Evolutionary conservation across 164 flowering plant genomes (phyloP).

Genomic region (Echeveria elegans): DNA sequence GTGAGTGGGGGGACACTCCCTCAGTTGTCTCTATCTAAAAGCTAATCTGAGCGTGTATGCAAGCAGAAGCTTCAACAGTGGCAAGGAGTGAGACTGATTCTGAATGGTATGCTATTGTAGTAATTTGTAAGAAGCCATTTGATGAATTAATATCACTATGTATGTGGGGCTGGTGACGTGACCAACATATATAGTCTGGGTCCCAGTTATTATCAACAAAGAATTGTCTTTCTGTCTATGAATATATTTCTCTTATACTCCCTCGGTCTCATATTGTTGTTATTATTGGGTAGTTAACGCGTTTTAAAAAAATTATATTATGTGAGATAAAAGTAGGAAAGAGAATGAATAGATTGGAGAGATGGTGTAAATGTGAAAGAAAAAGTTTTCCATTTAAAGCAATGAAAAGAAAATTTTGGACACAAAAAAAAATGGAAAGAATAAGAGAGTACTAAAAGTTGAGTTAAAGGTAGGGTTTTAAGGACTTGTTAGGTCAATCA

Average conservation of each 20-base stretch:
- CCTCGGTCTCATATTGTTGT: too few relatives aligned
- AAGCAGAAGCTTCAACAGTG: not conserved
- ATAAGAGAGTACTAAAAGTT: too few relatives aligned
- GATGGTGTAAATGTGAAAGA: too few relatives aligned
- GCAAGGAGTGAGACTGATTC: not conserved
- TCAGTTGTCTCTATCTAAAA: conserved; percentile 5
- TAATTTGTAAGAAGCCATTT: not conserved
- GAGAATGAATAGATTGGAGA: too few relatives aligned
- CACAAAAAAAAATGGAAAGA: too few relatives aligned
- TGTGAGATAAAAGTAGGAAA: too few relatives aligned
- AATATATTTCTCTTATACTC: not conserved
- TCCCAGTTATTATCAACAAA: not conserved
- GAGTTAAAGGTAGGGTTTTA: not conserved
- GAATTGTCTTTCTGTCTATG: not conserved
- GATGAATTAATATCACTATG: not conserved
- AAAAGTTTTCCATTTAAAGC: too few relatives aligned
- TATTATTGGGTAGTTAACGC: too few relatives aligned
- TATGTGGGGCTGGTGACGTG: not conserved
- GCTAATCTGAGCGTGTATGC: not conserved
- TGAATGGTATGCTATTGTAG: too few relatives aligned
- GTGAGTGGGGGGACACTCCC: conserved; percentile 1
- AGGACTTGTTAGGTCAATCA: conserved; percentile 1
- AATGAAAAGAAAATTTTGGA: too few relatives aligned
- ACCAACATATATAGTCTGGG: not conserved
- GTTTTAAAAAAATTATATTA: too few relatives aligned